Base-by-base conservation (phyloP, 768 basidiomycete species). In the Mycena metata region DNA sequence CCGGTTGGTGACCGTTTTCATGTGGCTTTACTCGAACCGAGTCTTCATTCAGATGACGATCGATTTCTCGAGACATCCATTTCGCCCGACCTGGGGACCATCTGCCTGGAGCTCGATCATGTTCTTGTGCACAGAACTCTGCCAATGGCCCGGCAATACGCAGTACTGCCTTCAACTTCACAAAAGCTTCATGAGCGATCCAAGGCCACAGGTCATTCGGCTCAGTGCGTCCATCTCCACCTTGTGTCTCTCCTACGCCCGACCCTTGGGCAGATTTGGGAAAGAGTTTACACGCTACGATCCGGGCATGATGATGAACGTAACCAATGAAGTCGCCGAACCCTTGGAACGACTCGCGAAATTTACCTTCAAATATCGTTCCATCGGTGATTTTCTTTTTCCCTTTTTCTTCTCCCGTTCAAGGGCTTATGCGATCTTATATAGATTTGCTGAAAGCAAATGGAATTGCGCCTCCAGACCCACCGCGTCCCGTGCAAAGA, bases 131-230 rank as follows among this genome's bases (percentile, higher is more conserved):
- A 26, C 16, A 42, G n/a, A 7, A 56, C 55, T 13, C 21, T 5
- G 13, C 39, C 55, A 21, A 41, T 4, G 55, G 39, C 42, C 15
- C 36, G 55, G 17, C 41, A 56, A 0, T 56, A 24, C 26, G 55
- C 17, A 5, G 13, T 39, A 0, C 21, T 42, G 24, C 55, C 55
- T 9, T 21, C 57, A 16, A 30, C 3, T 30, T 3, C 30, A 30
- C 57, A 35, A n/a, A 59, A 45, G 33, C 43, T 67, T 2, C 50
- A 67, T 33, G 50, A 45, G 51, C 52, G 30, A 12, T 64, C 50
- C 12, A 61, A 61, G 26, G 60, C 35, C 21, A 60, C 50, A 5
- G 60, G 47, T 13, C 59, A 49, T 19, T 60, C 46, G 36, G 36
- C 49, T 15, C 59, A 50, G 60, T 60, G 12, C 21, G 47, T 49